Conservation (phyloP, 192 early-diverging fungal genomes). For the Entophlyctis luteolus region DNA sequence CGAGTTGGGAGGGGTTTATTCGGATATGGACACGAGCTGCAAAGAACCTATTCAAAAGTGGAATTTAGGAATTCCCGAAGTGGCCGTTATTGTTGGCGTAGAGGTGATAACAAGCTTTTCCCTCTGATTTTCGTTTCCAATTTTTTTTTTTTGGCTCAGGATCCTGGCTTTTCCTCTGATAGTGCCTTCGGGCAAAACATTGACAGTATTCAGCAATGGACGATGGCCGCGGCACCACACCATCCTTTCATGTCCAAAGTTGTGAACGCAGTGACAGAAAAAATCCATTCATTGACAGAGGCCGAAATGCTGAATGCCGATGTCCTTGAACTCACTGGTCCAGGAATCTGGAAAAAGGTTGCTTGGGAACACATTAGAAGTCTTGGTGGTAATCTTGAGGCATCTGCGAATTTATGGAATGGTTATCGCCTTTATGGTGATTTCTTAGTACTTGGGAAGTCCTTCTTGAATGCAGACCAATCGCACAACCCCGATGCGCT, state of each 20-base stretch:
- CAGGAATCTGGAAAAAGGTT: slow-evolving; percentile 21
- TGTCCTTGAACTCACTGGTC: slow-evolving; percentile 19
- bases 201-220: slow-evolving; percentile 22
- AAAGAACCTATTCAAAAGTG: background rate
- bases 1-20: slow-evolving; percentile 19
- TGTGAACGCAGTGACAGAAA: slow-evolving; percentile 3
- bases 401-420: slow-evolving; percentile 2
- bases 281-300: slow-evolving; percentile 11
- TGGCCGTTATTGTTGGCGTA: slow-evolving; percentile 21
- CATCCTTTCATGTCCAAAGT: slow-evolving; percentile 27
- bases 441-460: slow-evolving; percentile 17
- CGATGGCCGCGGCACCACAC: slow-evolving; percentile 18
- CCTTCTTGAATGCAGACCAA: slow-evolving; percentile 15
- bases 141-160: background rate
- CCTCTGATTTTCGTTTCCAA: background rate
- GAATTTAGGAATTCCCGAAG: background rate
- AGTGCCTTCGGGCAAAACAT: background rate
- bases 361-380: background rate
- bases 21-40: slow-evolving; percentile 18
- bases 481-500: slow-evolving; percentile 15
- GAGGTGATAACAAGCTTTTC: slow-evolving; percentile 1
- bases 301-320: slow-evolving; percentile 9
- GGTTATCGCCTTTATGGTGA: slow-evolving; percentile 14
- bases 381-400: slow-evolving; percentile 4
- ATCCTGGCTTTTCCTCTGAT: background rate